phyloP scores from a whole-genome alignment of 441 rosid species.

The Erodium texanum region DNA sequence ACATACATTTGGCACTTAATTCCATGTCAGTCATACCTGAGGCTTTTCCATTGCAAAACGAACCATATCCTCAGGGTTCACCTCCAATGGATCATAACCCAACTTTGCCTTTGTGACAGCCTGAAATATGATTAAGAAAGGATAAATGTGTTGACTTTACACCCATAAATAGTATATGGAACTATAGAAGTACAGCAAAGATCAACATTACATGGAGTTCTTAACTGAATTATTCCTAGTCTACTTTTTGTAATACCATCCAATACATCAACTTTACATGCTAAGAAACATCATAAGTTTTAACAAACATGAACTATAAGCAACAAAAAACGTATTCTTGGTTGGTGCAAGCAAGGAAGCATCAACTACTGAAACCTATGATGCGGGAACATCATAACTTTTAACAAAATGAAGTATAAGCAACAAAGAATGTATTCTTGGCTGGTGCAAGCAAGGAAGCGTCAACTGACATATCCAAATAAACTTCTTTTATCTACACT shows the following conservation, averaged over 20 bases:
- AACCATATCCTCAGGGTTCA: slow-evolving; percentile 99
- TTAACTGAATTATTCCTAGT: slow-evolving; percentile 11
- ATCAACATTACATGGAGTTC: slow-evolving; percentile 8
- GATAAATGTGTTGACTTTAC: slow-evolving; percentile 11
- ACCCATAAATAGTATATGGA: slow-evolving; percentile 2
- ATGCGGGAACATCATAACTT: not conserved
- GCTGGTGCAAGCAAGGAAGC: slow-evolving; percentile 2
- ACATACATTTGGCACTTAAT: slow-evolving; percentile 16
- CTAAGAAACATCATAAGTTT: not conserved
- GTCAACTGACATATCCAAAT: not conserved
- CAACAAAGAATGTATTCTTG: slow-evolving; percentile 5
- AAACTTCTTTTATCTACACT: not conserved
- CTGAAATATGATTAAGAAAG: slow-evolving; percentile 37
- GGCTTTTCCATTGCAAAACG: slow-evolving; percentile 87
- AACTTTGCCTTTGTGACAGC: slow-evolving; percentile 95
- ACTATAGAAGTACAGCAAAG: slow-evolving; percentile 11
- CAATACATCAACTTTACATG: not conserved
- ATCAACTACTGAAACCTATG: not conserved
- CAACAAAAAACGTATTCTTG: slow-evolving; percentile 5
- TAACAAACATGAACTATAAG: not conserved
- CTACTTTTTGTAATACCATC: slow-evolving; percentile 2
- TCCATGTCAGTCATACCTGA: slow-evolving; percentile 52
- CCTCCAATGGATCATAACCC: slow-evolving; percentile 97
- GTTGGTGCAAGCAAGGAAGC: slow-evolving; percentile 8
- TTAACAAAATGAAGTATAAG: not conserved